Base-by-base conservation (phyloP, 1,284 basidiomycete species). In the Schizophyllum amplum region DNA sequence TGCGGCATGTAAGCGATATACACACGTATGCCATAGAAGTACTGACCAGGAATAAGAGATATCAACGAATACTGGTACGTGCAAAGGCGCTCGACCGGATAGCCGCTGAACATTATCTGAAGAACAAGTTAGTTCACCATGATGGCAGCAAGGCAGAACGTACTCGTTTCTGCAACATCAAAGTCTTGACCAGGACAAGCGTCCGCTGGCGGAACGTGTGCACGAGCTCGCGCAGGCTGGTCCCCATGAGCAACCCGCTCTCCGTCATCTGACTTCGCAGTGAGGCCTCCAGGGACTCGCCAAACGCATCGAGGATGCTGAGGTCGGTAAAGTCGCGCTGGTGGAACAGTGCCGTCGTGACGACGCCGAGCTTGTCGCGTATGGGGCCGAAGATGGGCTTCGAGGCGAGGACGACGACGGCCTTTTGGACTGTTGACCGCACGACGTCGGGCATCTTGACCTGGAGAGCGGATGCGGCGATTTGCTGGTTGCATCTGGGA, bases 11-110 rank as follows among this genome's bases (percentile, higher is more conserved):
- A 2, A 42, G 33, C 3, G 7, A 9, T 42, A 9, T 33, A 33
- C 13, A 33, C 27, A 6, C 5, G 13, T 13, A 13, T 42, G 26
- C 47, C 24, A 67, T 77, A n/a, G 52, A 62, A n/a, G 33, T 42
- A 17, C 33, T 13, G 11, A 86, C 88, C 89, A 42, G 92, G 91
- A 60, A 93, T 78, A 13, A 94, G 76, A 0, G 92, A 92, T 54
- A 92, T 82, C 24, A 99, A 79, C 1, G 93, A 96, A 70, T 99
- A 99, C 70, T 99, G 97, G 66, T 94, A 97, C 24, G 94, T 98
- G 74, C 96, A 98, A 26, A 99, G 75, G 58, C 87, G 85, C 71
- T 99, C 97, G 0, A 99, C 96, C 0, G 96, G 96, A 67, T 98
- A 94, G 6, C 96, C 96, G 65, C 86, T 97, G 69, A 99, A 94